A percentile compares a stretch with the other conserved stretches of the same genome.
phyloP scores from a whole-genome alignment of 2,329 filamentous ascomycete genomes.

The Lasiodiplodia gonubiensis region DNA sequence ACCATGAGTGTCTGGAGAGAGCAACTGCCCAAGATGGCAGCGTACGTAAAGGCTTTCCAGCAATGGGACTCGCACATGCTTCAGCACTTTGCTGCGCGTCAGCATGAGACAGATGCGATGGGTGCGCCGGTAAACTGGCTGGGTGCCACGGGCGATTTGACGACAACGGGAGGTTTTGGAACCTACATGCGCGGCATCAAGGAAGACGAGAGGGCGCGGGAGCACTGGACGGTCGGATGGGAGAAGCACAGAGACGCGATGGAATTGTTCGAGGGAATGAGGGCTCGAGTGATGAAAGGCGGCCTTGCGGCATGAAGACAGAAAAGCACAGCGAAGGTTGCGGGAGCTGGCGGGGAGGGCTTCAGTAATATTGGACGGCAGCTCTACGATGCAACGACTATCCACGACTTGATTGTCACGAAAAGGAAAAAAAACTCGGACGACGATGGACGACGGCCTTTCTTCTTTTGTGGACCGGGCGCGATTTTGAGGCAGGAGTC shows the following conservation, averaged over 20 bases:
- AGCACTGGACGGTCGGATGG: slow-evolving; percentile 65
- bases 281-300: slow-evolving; percentile 47
- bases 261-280: slow-evolving; percentile 60
- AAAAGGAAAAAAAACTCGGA: background rate
- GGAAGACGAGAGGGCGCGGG: slow-evolving; percentile 68
- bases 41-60: slow-evolving; percentile 64
- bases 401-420: slow-evolving; percentile 4
- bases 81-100: slow-evolving; percentile 60
- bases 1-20: slow-evolving; percentile 55
- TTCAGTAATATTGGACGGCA: slow-evolving; percentile 4
- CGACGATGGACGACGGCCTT: background rate
- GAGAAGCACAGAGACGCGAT: slow-evolving; percentile 66
- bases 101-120: slow-evolving; percentile 53
- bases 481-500: slow-evolving; percentile 7
- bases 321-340: background rate
- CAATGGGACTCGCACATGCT: slow-evolving; percentile 61
- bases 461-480: slow-evolving; percentile 10
- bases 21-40: slow-evolving; percentile 60
- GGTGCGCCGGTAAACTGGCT: slow-evolving; percentile 53
- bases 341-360: background rate
- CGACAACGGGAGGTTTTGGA: slow-evolving; percentile 57
- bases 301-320: slow-evolving; percentile 4
- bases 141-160: slow-evolving; percentile 56
- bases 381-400: slow-evolving; percentile 22
- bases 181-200: slow-evolving; percentile 66